Evolutionary conservation across 768 basidiomycete genomes (phyloP), one percentile per base, ranked within the genome.

Genomic region (Pisolithus tinctorius): DNA sequence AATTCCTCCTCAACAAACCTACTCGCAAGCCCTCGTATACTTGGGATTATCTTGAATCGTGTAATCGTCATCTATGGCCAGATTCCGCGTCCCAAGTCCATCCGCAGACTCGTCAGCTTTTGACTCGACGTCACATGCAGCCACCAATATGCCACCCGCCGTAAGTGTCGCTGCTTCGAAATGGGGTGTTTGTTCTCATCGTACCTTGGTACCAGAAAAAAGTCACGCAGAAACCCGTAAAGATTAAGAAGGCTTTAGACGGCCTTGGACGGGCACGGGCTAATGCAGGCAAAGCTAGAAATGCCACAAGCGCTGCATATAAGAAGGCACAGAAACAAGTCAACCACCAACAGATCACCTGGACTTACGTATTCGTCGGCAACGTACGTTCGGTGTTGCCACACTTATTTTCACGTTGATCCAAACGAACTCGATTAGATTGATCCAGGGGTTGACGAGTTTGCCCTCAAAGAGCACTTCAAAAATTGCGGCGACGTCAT

Each of bases 301-400:
- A 31, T 17, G 56, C 58, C 16, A 45, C 50, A 39, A 59, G 56
- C 13, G 49, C 55, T 1, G 59, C 63, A 9, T 55, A 55, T 17
- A 62, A 56, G 47, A 63, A 58, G 16, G 25, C 45, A 13, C 45
- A 49, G 45, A 48, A 8, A 9, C 47, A 50, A 31, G 53, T 2
- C 17, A 45, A 51, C 26, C 58, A 54, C 17, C 49, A 49, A 6
- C 6, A 52, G 20, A 44, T 16, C 8, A 61, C 57, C 7, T 63
- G 61, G 50, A 64, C 62, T 30, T 70, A 68, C 52, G 72, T 80
- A 23, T 85, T 71, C 56, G 78, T 84, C 17, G 84, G 85, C 38
- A 86, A 86, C 60, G 85, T 86, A 57, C 54, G 81, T 69, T n/a
- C 34, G 11, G 34, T 14, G 2, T 34, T 34, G 11, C 10, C 13